These are phyloP conservation scores for Actinidia arguta DNA, from an alignment of 179 eudicot genomes.

Conservation along the genomic window DNA sequence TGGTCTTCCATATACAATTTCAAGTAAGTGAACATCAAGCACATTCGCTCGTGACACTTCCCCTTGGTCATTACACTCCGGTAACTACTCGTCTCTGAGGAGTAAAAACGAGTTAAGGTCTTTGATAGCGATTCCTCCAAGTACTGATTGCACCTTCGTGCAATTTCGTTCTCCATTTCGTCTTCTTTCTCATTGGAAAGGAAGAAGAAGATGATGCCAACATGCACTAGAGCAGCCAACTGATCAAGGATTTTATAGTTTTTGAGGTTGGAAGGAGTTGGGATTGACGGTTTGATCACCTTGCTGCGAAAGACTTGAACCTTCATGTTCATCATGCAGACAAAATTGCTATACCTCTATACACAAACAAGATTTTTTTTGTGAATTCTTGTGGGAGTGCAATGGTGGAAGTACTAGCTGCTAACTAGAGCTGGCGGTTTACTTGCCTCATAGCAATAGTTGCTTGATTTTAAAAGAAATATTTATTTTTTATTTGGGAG, in stretches of 20 bases:
- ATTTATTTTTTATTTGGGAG: too few relatives aligned
- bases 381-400: too few relatives aligned
- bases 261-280: constrained; percentile 4
- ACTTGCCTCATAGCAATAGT: too few relatives aligned
- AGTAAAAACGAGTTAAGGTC: not conserved
- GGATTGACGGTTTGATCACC: constrained; percentile 16
- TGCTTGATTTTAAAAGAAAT: too few relatives aligned
- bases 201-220: constrained; percentile 1
- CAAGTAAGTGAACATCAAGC: not conserved
- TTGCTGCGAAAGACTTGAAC: constrained; percentile 13
- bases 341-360: not conserved
- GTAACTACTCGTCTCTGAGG: not conserved
- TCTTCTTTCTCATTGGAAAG: not conserved
- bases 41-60: constrained; percentile 1
- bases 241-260: constrained; percentile 11
- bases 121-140: constrained; percentile 14
- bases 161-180: too few relatives aligned
- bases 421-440: too few relatives aligned
- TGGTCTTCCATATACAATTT: not conserved
- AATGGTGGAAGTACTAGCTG: too few relatives aligned
- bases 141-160: not conserved
- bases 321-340: not conserved
- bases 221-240: not conserved
- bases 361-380: too few relatives aligned
- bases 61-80: constrained; percentile 8